Percentiles rank a stretch among this genome's conserved stretches.
Conservation (phyloP, 2,329 filamentous ascomycete species). For the Monilinia polystroma region DNA sequence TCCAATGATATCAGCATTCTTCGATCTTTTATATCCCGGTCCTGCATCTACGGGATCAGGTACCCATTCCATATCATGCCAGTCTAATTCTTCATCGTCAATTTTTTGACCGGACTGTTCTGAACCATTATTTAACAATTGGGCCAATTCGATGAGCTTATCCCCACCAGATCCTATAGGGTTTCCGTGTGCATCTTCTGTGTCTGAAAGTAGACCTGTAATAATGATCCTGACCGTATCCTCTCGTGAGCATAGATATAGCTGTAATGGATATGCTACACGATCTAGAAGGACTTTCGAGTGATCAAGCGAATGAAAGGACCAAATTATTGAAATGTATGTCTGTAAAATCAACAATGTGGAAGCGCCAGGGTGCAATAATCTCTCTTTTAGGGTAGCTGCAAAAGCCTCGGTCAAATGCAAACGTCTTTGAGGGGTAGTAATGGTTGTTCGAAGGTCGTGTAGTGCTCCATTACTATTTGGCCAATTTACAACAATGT, state of each 20-base stretch:
- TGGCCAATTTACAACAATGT: constrained; percentile 77
- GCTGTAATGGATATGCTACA: constrained; percentile 68
- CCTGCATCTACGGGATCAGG: constrained; percentile 92
- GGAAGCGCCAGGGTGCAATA: constrained; percentile 74
- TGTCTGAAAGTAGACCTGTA: constrained; percentile 66
- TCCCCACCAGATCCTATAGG: constrained; percentile 43
- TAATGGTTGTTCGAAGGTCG: constrained; percentile 70
- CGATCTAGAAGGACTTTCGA: constrained; percentile 75
- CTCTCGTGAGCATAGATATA: constrained; percentile 74
- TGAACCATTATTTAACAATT: constrained; percentile 50
- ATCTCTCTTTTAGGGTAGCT: constrained; percentile 59
- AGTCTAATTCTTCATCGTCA: constrained; percentile 74
- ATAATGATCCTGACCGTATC: constrained; percentile 79
- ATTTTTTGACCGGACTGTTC: constrained; percentile 53
- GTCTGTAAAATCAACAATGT: constrained; percentile 73
- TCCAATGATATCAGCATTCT: constrained; percentile 86
- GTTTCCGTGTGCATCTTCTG: constrained; percentile 45
- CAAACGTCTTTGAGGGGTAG: constrained; percentile 64
- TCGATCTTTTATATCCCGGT: constrained; percentile 85
- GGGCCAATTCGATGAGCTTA: constrained; percentile 65
- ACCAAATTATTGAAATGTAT: constrained; percentile 77
- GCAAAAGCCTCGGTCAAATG: constrained; percentile 71
- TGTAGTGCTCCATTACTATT: constrained; percentile 68
- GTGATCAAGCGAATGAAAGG: constrained; percentile 72
- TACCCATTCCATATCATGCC: constrained; percentile 89